phyloP scores from a whole-genome alignment of 176 grass and related monocot species.

The Rhynchospora tenuis region DNA sequence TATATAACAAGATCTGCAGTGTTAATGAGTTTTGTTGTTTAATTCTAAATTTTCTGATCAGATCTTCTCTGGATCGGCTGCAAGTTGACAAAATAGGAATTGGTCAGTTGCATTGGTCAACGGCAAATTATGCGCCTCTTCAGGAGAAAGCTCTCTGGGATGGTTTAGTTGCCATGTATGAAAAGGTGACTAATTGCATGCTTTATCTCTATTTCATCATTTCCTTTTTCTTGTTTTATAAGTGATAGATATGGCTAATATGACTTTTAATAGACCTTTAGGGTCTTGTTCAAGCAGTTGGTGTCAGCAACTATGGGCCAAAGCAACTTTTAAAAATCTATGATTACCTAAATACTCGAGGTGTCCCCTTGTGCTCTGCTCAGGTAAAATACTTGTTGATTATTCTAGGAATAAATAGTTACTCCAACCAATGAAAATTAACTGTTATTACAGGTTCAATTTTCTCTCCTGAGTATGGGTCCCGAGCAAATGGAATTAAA shows the following conservation, averaged over 20 bases:
- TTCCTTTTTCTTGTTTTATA: slow-evolving; percentile 1
- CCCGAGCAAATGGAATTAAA: slow-evolving; percentile 82
- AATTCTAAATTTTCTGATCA: slow-evolving; percentile 22
- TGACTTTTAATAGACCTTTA: slow-evolving; percentile 24
- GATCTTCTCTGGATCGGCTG: slow-evolving; percentile 75
- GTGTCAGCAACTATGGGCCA: slow-evolving; percentile 90
- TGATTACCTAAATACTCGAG: slow-evolving; percentile 55
- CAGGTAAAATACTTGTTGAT: slow-evolving; percentile 49
- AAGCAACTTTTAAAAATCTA: slow-evolving; percentile 91
- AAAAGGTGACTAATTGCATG: slow-evolving; percentile 45
- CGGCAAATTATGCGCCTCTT: slow-evolving; percentile 92
- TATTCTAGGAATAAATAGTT: background rate
- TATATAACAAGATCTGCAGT: background rate
- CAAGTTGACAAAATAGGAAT: slow-evolving; percentile 76
- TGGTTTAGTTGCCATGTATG: slow-evolving; percentile 86
- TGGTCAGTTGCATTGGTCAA: slow-evolving; percentile 92
- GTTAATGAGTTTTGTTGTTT: background rate
- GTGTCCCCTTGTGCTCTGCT: slow-evolving; percentile 78
- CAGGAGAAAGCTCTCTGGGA: slow-evolving; percentile 87
- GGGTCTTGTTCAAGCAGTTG: slow-evolving; percentile 81
- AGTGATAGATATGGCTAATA: background rate
- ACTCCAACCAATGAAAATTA: background rate
- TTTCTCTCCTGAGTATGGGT: slow-evolving; percentile 78
- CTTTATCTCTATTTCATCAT: background rate
- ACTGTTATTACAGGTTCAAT: slow-evolving; percentile 60